Conservation (phyloP, 306 rosid species). For the Cucumis cinereus region DNA sequence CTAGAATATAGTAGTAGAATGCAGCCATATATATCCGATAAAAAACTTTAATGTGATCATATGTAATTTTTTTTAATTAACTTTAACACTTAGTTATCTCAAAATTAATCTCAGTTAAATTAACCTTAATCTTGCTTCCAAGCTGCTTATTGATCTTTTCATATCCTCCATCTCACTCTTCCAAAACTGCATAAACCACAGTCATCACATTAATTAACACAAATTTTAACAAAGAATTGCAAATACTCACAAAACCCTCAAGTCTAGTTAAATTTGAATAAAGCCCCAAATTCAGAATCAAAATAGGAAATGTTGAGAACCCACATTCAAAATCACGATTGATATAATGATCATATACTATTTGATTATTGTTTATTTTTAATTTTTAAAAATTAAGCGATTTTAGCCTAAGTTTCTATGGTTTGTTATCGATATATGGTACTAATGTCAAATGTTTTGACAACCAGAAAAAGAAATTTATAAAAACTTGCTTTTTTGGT, state of each 20-base stretch:
- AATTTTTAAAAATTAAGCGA: no score
- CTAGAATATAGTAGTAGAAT: not conserved
- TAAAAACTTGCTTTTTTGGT: no score
- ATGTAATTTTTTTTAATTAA: not conserved
- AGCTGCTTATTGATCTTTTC: slow-evolving; percentile 14
- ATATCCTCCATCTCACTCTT: slow-evolving; percentile 30
- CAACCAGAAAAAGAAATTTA: no score
- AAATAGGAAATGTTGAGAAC: no score
- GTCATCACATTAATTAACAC: not conserved
- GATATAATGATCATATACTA: no score
- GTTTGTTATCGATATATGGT: no score
- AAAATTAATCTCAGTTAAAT: not conserved
- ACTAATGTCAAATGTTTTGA: no score
- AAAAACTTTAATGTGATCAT: no score
- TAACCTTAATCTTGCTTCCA: slow-evolving; percentile 27
- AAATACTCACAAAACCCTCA: not conserved
- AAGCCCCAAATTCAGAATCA: not conserved
- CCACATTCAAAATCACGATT: no score
- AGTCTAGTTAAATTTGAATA: not conserved
- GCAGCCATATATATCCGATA: no score
- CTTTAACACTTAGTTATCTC: not conserved
- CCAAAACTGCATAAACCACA: slow-evolving; percentile 18
- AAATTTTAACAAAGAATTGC: not conserved
- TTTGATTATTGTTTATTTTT: no score
- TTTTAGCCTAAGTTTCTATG: no score